Evolutionary conservation across 345 rosid genomes (phyloP).

Genomic region (Camelina hispida): DNA sequence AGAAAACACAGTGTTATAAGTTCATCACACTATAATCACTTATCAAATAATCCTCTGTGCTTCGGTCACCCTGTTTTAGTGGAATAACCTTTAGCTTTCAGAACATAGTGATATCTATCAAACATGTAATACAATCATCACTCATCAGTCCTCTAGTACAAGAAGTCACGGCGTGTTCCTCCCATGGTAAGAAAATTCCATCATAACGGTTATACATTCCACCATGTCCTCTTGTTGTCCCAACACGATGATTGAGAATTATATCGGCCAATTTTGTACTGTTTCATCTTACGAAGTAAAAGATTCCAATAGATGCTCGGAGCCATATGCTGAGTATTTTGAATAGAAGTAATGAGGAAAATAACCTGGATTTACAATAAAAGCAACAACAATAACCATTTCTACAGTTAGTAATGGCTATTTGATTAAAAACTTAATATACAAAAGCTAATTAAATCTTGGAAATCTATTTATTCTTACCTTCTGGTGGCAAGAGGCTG

Average conservation of each 20-base stretch:
- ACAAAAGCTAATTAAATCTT: conserved; percentile 4
- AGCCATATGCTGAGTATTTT: conserved; percentile 81
- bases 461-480: conserved; percentile 43
- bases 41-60: conserved; percentile 60
- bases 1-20: background rate
- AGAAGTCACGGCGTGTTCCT: conserved; percentile 85
- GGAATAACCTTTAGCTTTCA: background rate
- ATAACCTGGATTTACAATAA: conserved; percentile 57
- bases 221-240: conserved; percentile 80
- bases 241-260: conserved; percentile 92
- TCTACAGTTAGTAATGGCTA: background rate
- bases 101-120: background rate
- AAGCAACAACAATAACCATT: background rate
- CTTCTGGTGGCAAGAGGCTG: conserved; percentile 81
- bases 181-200: conserved; percentile 80
- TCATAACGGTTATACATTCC: conserved; percentile 88
- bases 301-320: conserved; percentile 66
- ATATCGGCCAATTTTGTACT: conserved; percentile 84
- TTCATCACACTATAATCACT: background rate
- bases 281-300: conserved; percentile 78
- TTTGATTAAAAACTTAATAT: background rate
- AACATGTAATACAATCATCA: conserved; percentile 8
- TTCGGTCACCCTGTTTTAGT: conserved; percentile 63
- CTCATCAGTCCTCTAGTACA: conserved; percentile 89
- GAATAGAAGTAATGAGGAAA: conserved; percentile 88